Percentiles rank a stretch among this genome's conserved stretches.
phyloP scores from a whole-genome alignment of 108 stramenopile species.

The Aurantiochytrium sp. region DNA sequence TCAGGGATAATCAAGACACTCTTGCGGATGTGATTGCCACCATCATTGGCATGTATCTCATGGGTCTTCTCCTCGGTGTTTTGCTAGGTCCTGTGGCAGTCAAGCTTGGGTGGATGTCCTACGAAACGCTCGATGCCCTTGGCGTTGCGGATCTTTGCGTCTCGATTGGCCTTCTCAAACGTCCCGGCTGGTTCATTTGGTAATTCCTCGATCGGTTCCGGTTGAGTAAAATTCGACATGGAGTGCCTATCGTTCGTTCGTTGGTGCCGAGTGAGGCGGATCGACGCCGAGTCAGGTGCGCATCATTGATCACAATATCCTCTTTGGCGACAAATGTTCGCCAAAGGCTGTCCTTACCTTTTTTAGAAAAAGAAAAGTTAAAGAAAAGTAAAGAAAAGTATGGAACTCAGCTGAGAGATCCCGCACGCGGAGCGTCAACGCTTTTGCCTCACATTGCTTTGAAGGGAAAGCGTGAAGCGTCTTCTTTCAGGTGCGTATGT shows the following conservation, averaged over 20 bases:
- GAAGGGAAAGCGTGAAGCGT: no score
- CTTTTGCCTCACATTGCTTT: no score
- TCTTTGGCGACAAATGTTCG: no score
- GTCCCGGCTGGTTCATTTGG: conserved; percentile 1
- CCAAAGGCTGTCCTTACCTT: background rate
- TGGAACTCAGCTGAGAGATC: no score
- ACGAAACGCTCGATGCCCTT: background rate
- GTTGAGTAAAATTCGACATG: no score
- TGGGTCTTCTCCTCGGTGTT: background rate
- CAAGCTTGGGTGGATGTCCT: conserved; percentile 13
- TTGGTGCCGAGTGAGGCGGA: no score
- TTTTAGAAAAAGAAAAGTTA: background rate
- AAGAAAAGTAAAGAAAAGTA: background rate
- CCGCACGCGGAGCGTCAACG: no score
- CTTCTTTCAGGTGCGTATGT: no score
- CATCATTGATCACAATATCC: no score
- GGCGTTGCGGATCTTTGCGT: conserved; percentile 8
- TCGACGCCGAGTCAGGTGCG: no score
- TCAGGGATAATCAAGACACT: background rate
- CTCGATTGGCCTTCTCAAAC: background rate
- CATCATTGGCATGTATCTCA: background rate
- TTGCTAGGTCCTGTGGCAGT: background rate
- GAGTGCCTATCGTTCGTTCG: no score
- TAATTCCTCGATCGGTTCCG: background rate
- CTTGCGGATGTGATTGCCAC: background rate